A percentile compares a stretch with the other conserved stretches of the same genome.
phyloP scores from a whole-genome alignment of 2,329 filamentous ascomycete genomes.

The Penicillium sp. region DNA sequence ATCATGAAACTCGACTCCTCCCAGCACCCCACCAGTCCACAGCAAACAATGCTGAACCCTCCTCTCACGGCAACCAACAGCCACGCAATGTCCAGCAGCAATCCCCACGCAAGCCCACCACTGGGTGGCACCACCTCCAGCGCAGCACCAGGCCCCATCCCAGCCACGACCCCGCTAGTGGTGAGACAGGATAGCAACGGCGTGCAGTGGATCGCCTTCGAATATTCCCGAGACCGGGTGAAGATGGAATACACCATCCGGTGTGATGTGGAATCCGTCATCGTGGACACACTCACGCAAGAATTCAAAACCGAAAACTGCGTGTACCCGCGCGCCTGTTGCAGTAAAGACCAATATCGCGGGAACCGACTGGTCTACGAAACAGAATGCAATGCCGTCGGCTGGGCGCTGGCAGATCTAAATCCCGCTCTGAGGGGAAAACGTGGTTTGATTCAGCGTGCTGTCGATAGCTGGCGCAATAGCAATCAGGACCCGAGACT shows the following conservation, averaged over 20 bases:
- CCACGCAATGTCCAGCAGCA: constrained; percentile 50
- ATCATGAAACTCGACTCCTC: constrained; percentile 50
- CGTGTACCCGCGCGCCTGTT: constrained; percentile 93
- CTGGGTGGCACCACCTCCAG: constrained; percentile 79
- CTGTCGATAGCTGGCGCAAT: constrained; percentile 98
- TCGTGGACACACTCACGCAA: constrained; percentile 75
- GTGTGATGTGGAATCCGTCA: constrained; percentile 95
- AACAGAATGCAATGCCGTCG: constrained; percentile 98
- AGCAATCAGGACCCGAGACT: constrained; percentile 95
- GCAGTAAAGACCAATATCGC: constrained; percentile 91
- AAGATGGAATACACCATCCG: constrained; percentile 99
- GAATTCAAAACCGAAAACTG: constrained; percentile 99
- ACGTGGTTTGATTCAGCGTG: constrained; percentile 90
- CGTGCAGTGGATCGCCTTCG: constrained; percentile 98
- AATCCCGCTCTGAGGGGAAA: constrained; percentile 91
- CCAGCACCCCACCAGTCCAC: constrained; percentile 37
- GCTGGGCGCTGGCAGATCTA: constrained; percentile 94
- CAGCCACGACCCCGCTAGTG: constrained; percentile 90
- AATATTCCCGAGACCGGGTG: constrained; percentile 93
- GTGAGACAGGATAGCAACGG: constrained; percentile 94
- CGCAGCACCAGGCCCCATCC: constrained; percentile 92
- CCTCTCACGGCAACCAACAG: constrained; percentile 50
- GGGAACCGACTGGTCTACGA: constrained; percentile 96
- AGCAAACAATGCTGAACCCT: constrained; percentile 39
- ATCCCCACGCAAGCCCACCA: constrained; percentile 39